Conservation (phyloP, 352 stramenopile species). For the Phytophthora multivora region DNA sequence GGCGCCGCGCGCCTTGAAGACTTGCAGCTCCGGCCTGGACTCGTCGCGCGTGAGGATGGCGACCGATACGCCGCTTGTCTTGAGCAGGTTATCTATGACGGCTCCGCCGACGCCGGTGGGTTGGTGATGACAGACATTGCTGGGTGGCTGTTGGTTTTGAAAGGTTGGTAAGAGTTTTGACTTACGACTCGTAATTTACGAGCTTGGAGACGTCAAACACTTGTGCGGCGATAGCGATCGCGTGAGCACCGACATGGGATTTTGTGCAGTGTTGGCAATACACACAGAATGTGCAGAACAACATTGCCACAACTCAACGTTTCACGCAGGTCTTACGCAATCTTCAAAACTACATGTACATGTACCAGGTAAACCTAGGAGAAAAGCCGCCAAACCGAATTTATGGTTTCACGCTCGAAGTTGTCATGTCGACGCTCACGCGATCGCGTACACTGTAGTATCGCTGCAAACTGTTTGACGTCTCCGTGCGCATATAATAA, state of each 20-base stretch:
- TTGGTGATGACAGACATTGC: slow-evolving; percentile 10
- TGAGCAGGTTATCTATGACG: too few relatives aligned
- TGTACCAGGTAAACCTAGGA: too few relatives aligned
- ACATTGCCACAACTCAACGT: too few relatives aligned
- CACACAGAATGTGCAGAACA: too few relatives aligned
- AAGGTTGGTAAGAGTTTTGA: slow-evolving; percentile 16
- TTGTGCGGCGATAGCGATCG: neutral
- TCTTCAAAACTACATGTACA: too few relatives aligned
- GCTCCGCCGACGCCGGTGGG: slow-evolving; percentile 32
- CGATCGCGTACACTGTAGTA: neutral
- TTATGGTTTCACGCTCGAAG: too few relatives aligned
- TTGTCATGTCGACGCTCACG: neutral
- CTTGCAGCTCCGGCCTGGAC: too few relatives aligned
- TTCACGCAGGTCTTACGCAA: too few relatives aligned
- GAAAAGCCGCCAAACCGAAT: too few relatives aligned
- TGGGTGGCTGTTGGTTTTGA: neutral
- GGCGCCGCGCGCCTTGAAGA: neutral
- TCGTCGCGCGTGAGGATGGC: too few relatives aligned
- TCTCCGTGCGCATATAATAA: neutral
- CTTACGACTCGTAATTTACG: slow-evolving; percentile 28
- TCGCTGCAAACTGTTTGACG: neutral
- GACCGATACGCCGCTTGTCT: too few relatives aligned
- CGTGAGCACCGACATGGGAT: neutral
- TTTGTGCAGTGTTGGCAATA: neutral
- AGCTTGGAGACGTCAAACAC: neutral